Conservation (phyloP, 2,329 filamentous ascomycete genomes). For the Blumeriella jaapii region DNA sequence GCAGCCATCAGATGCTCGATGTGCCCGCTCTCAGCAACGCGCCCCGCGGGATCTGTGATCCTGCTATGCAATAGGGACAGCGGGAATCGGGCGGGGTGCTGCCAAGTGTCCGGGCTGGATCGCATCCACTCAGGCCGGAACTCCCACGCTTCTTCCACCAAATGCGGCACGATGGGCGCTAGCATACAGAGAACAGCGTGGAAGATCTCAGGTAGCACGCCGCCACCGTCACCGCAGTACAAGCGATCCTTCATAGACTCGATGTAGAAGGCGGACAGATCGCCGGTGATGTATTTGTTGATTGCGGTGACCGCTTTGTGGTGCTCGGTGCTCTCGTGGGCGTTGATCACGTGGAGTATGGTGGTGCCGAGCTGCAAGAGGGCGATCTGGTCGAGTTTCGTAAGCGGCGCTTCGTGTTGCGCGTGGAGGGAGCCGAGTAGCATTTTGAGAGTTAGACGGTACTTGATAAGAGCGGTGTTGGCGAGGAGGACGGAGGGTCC, state of each 20-base stretch:
- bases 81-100: no score
- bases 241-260: constrained; percentile 85
- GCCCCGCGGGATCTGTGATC: constrained; percentile 12
- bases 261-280: constrained; percentile 88
- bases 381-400: constrained; percentile 61
- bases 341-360: constrained; percentile 49
- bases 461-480: constrained; percentile 68
- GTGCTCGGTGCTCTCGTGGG: constrained; percentile 68
- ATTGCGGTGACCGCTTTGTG: constrained; percentile 62
- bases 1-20: constrained; percentile 16
- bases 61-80: constrained; percentile 18
- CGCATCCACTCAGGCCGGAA: constrained; percentile 57
- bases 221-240: constrained; percentile 67
- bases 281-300: constrained; percentile 69
- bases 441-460: constrained; percentile 83
- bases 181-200: constrained; percentile 66
- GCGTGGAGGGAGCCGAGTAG: constrained; percentile 62
- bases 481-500: constrained; percentile 66
- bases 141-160: constrained; percentile 84
- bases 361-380: constrained; percentile 60
- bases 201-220: constrained; percentile 55
- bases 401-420: constrained; percentile 35
- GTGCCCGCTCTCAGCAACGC: neutral
- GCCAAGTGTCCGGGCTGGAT: constrained; percentile 30
- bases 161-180: constrained; percentile 65